Evolutionary conservation across 2,329 filamentous ascomycete genomes (phyloP), one percentile per base, ranked within the genome.

Genomic region (Colletotrichum tropicale): DNA sequence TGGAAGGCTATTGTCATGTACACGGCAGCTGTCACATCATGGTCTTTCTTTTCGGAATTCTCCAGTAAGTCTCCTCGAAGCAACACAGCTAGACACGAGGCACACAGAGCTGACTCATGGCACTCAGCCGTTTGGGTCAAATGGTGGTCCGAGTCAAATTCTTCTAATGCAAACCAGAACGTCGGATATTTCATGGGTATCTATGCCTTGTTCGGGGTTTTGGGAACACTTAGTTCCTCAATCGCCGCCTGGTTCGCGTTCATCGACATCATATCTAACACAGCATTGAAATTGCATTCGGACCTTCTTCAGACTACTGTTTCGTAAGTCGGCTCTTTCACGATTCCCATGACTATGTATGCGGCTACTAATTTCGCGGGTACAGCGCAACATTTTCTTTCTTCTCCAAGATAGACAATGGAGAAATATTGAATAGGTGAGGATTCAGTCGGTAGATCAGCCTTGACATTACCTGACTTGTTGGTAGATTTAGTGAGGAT

Each of bases 31-130:
- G 28, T 66, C 15, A 43, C 62, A 1, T 13, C 24, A 4, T 76
- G 74, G 74, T 16, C 55, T 4, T 76, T 74, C 66, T 76, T 69
- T 13, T 60, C 74, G 0, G 74, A 76, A n/a, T 74, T 76, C 12
- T 70, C 74, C 7, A 70, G 74, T 76, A 74, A 61, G 74, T 65
- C 5, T 13, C 6, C 1, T 13, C 9, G 6, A n/a, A 12, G n/a
- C 8, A 18, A 15, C 13, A 8, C 9, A 12, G 13, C 18, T 2
- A 3, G 26, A 5, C 12, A 21, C 15, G 5, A 18, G 10, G 38
- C 9, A 61, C 12, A 73, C 15, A 21, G 0, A 28, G 55, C 55
- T 68, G 28, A 68, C 48, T 5, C 8, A 34, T 26, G 3, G 30
- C 3, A 16, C 5, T 7, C 18, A 76, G 74, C 74, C n/a, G 30